phyloP scores from a whole-genome alignment of 306 rosid genomes.

The Corylus heterophylla region DNA sequence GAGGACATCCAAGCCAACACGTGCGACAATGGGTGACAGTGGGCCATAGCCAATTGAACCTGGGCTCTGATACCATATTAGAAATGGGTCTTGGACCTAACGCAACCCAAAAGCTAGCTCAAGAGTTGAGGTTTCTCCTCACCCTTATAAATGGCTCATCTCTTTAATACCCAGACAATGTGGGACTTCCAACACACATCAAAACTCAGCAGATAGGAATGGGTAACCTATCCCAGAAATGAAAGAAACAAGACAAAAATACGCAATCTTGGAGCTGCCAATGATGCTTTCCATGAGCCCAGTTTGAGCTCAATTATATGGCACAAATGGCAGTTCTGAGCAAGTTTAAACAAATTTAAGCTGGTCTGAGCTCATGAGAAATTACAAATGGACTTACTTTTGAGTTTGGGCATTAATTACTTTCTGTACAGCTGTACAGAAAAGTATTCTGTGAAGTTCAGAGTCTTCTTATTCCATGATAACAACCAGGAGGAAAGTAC shows the following conservation, averaged over 20 bases:
- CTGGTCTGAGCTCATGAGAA: background rate
- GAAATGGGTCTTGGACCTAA: too few species aligned
- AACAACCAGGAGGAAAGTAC: background rate
- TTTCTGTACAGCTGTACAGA: background rate
- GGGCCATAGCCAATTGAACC: too few species aligned
- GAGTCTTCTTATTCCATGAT: background rate
- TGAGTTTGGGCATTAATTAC: background rate
- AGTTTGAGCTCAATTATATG: conserved; percentile 9
- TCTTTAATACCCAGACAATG: too few species aligned
- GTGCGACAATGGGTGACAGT: too few species aligned
- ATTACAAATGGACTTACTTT: background rate
- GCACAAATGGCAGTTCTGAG: background rate
- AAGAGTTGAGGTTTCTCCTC: too few species aligned
- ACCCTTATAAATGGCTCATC: too few species aligned
- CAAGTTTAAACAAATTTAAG: conserved; percentile 18
- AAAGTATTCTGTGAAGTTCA: background rate
- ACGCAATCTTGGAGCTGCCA: background rate
- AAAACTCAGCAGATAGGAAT: background rate
- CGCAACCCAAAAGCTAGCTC: too few species aligned
- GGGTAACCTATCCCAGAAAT: background rate
- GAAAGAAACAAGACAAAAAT: background rate
- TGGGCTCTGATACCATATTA: too few species aligned
- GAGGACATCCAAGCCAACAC: too few species aligned
- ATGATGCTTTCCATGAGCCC: conserved; percentile 10
- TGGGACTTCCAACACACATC: background rate